Base-by-base conservation (phyloP, 2,329 filamentous ascomycete genomes). In the Aureobasidium vineae region DNA sequence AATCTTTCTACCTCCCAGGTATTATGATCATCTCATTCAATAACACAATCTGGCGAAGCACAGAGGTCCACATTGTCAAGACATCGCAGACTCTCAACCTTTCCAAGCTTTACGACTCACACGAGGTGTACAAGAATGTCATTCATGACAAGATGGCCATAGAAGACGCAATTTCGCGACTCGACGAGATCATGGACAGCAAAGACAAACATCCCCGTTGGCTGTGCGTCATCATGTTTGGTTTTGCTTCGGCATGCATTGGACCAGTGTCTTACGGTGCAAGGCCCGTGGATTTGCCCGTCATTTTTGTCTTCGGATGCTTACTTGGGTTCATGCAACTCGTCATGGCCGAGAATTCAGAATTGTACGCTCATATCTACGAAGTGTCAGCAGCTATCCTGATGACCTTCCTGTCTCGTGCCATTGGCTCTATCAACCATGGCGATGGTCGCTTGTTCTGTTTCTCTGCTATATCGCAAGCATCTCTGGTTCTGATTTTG, bases 11-110 rank as follows among this genome's bases (percentile, higher is more conserved):
- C 74, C 84, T 96, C 21, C 91, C 92, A 0, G 90, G 90, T 0
- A 94, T 90, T 74, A 96, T 96, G 92, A 89, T 96, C 59, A 88
- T 95, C 73, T 92, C 90, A 3, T 96, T 96, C 73, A 91, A 85
- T 72, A 89, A 91, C 75, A 77, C 79, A 5, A 78, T 82, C 0
- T 41, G 54, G 54, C 54, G 40, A n/a, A 41, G 23, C 21, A 41
- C 38, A 23, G 36, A 59, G 15, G 54, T 91, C 68, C 89, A 90
- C 76, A 82, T 91, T 41, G 85, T 91, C 4, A 84, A 86, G 15
- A 83, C 85, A 0, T 77, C 78, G 0, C 87, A 90, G 71, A 88
- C 87, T 2, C 82, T 91, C 3, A 85, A 91, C 72, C 79, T 91
- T 1, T 88, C 88, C 28, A 88, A 87, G 70, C 82, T 91, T n/a